Base-by-base conservation (phyloP, 2,329 filamentous ascomycete genomes). In the Diaporthe vaccinii region DNA sequence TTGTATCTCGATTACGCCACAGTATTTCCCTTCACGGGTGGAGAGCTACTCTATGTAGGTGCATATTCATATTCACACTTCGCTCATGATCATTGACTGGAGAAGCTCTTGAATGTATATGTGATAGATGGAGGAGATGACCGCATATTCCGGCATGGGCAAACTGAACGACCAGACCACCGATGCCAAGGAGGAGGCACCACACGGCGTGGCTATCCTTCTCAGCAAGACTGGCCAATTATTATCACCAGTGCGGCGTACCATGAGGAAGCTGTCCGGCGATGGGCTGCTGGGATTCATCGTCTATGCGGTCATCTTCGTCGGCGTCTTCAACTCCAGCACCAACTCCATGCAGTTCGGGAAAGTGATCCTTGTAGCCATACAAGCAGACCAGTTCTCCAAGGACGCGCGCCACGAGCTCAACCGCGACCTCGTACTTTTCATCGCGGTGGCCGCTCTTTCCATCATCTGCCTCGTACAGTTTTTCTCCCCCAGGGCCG, bases 241-340 rank as follows among this genome's bases (percentile, higher is more conserved):
- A 7, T n/a, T 51, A 51, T 22, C 46, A 51, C 46, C 46, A 1
- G 46, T 51, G 20, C 46, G 51, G 51, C n/a, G n/a, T 53, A 25
- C 51, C 51, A 25, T 53, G 15, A 9, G n/a, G 51, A 53, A 28
- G n/a, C 14, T 53, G 12, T 53, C 51, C 4, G 51, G 51, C 4
- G 51, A 53, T 53, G 51, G 51, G n/a, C n/a, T 53, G 4, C 51
- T 53, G 51, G 51, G 51, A 15, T 53, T 53, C 51, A 53, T 53
- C 51, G n/a, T 53, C n/a, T 53, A 53, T n/a, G 51, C n/a, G 8
- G 51, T 28, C 0, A 28, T 53, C 22, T 53, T 53, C 51, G n/a
- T 53, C n/a, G 51, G 51, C 51, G 51, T 53, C 51, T 53, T 53
- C 51, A 53, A 53, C 51, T 53, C 51, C 51, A 53, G 51, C 51